These are phyloP conservation scores for Novymonas esmeraldas DNA, from an alignment of 208 protist species.

Conservation along the genomic window DNA sequence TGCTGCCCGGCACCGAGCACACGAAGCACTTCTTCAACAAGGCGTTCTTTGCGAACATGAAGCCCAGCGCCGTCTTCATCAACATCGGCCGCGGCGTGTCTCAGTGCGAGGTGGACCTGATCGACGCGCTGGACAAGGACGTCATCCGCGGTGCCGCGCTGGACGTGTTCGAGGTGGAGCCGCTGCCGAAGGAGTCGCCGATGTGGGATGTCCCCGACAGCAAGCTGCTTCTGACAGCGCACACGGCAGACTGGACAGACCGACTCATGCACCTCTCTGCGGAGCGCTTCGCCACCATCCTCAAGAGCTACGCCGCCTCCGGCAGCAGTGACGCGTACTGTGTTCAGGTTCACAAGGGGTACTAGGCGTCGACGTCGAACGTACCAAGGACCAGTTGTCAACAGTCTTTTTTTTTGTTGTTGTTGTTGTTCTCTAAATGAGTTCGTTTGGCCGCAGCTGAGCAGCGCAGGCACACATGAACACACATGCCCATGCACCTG, in stretches of 20 bases:
- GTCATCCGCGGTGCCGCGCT: constrained; percentile 77
- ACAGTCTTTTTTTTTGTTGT: constrained; percentile 21
- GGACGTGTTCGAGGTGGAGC: constrained; percentile 85
- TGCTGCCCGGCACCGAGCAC: constrained; percentile 70
- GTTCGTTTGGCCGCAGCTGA: no score
- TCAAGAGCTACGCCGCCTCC: constrained; percentile 13
- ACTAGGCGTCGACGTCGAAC: no score
- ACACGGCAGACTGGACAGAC: constrained; percentile 2
- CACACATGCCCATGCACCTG: no score
- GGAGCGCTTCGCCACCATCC: neutral
- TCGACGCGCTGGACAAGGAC: constrained; percentile 56
- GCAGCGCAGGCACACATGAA: no score
- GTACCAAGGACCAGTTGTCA: no score
- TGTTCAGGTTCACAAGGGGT: no score
- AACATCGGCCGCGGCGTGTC: constrained; percentile 84
- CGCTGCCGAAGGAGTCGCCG: constrained; percentile 59
- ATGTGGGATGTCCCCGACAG: constrained; percentile 69
- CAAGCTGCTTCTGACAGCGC: constrained; percentile 28
- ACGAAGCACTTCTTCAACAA: constrained; percentile 84
- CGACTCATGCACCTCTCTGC: neutral
- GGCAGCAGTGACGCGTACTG: no score
- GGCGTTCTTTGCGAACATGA: constrained; percentile 77
- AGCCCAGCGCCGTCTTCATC: constrained; percentile 81
- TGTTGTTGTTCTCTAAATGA: constrained; percentile 18
- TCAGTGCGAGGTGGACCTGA: constrained; percentile 70